phyloP scores from a whole-genome alignment of 140 eudicot genomes.

The Ambrosia hybrid region DNA sequence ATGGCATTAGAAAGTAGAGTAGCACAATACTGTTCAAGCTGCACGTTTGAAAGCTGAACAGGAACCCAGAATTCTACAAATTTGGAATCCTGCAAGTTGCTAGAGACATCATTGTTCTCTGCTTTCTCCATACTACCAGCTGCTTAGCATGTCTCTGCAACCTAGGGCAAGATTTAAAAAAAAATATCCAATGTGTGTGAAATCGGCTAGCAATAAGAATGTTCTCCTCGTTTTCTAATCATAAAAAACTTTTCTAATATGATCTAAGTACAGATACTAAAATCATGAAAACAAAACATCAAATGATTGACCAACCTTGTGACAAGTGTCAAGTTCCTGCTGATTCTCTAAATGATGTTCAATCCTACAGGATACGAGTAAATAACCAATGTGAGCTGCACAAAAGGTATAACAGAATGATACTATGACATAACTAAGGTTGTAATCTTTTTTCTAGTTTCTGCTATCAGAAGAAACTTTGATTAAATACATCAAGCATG shows the following conservation, averaged over 20 bases:
- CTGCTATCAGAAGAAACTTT: too few relatives aligned
- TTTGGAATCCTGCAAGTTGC: slow-evolving; percentile 36
- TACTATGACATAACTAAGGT: too few relatives aligned
- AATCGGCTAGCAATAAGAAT: too few relatives aligned
- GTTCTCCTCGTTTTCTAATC: too few relatives aligned
- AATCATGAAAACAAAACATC: too few relatives aligned
- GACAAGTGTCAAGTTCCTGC: slow-evolving; percentile 47
- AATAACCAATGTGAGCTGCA: background rate
- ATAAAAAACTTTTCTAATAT: too few relatives aligned
- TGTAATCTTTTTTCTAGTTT: too few relatives aligned
- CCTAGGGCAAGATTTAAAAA: too few relatives aligned
- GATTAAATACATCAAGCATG: too few relatives aligned
- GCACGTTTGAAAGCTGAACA: slow-evolving; percentile 60
- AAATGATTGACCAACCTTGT: slow-evolving; percentile 25
- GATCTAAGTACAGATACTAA: too few relatives aligned
- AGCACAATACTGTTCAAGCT: slow-evolving; percentile 90
- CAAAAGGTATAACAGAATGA: background rate
- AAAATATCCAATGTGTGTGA: too few relatives aligned
- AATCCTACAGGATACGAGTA: slow-evolving; percentile 44
- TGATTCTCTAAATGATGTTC: slow-evolving; percentile 38
- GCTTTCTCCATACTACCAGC: slow-evolving; percentile 18
- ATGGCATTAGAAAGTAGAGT: slow-evolving; percentile 52
- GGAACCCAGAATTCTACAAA: slow-evolving; percentile 92
- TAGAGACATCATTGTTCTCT: background rate
- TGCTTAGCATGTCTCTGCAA: too few relatives aligned